These are phyloP conservation scores for Aspergillus eucalypticola DNA, from an alignment of 2,329 filamentous ascomycete species.

Conservation along the genomic window DNA sequence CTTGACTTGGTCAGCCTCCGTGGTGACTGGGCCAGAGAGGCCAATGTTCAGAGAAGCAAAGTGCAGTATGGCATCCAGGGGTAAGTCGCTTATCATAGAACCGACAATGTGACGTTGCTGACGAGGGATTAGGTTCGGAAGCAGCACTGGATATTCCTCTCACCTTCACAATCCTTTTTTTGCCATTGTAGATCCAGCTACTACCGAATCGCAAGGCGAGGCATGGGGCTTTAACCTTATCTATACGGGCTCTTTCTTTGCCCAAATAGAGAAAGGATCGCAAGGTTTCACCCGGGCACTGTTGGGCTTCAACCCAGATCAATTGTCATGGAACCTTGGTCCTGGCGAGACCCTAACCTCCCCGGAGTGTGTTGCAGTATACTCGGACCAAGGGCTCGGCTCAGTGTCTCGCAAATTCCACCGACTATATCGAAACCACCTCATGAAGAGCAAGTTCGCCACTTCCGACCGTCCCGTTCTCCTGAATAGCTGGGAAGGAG, in stretches of 20 bases:
- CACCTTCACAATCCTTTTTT: constrained; percentile 67
- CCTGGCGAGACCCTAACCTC: constrained; percentile 61
- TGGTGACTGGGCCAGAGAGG: constrained; percentile 65
- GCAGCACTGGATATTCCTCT: constrained; percentile 62
- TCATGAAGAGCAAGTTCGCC: constrained; percentile 60
- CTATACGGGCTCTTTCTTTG: constrained; percentile 64
- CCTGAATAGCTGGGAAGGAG: constrained; percentile 67
- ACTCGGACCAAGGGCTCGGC: constrained; percentile 60
- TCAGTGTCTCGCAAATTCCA: constrained; percentile 65
- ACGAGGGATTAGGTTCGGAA: constrained; percentile 54
- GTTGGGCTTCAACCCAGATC: constrained; percentile 61
- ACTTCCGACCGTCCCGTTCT: constrained; percentile 55
- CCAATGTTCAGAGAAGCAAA: constrained; percentile 55
- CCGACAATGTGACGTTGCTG: too few species aligned
- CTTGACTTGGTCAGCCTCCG: constrained; percentile 63
- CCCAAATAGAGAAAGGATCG: constrained; percentile 63
- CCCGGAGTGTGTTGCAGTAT: constrained; percentile 64
- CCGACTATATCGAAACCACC: constrained; percentile 61
- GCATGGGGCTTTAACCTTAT: constrained; percentile 67
- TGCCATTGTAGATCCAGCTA: constrained; percentile 55
- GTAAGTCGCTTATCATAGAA: constrained; percentile 34
- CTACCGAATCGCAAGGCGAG: constrained; percentile 62
- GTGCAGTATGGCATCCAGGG: constrained; percentile 60
- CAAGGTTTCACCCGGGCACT: constrained; percentile 62
- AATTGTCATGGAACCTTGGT: constrained; percentile 59